phyloP scores from a whole-genome alignment of 2,329 filamentous ascomycete species.

The Fusarium albidum region DNA sequence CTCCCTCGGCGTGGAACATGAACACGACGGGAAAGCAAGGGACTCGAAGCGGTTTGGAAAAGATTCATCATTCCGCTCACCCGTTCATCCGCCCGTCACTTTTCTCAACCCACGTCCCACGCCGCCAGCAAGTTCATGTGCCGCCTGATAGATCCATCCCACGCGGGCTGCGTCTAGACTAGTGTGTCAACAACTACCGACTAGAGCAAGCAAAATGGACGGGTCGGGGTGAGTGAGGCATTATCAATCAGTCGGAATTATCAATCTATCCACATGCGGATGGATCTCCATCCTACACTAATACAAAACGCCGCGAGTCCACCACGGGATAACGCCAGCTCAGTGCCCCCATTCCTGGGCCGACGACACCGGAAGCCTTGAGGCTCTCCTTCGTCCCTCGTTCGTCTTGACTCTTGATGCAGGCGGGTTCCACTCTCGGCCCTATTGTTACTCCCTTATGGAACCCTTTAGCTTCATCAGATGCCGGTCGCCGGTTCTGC shows the following conservation, averaged over 20 bases:
- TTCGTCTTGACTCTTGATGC: slow-evolving; percentile 8
- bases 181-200: slow-evolving; percentile 1
- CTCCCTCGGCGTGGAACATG: no score
- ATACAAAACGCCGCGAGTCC: slow-evolving; percentile 20
- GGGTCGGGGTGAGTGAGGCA: slow-evolving; percentile 35
- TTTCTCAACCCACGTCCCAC: slow-evolving; percentile 2
- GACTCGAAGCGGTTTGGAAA: no score
- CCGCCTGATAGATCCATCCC: background rate
- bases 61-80: background rate
- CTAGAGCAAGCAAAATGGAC: slow-evolving; percentile 1
- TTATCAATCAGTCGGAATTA: slow-evolving; percentile 39
- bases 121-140: background rate
- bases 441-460: slow-evolving; percentile 7
- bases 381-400: slow-evolving; percentile 9
- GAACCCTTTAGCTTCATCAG: slow-evolving; percentile 2
- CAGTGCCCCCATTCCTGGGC: slow-evolving; percentile 21
- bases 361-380: slow-evolving; percentile 6
- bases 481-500: background rate
- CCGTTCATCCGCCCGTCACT: slow-evolving; percentile 5
- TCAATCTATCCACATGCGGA: slow-evolving; percentile 33
- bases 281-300: slow-evolving; percentile 23
- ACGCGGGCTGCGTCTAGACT: background rate
- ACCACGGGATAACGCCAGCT: slow-evolving; percentile 27
- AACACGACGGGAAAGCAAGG: no score
- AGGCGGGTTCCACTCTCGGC: slow-evolving; percentile 13